A percentile compares a stretch with the other conserved stretches of the same genome.
Conservation (phyloP, 352 stramenopile genomes). For the Globisporangium canariense region DNA sequence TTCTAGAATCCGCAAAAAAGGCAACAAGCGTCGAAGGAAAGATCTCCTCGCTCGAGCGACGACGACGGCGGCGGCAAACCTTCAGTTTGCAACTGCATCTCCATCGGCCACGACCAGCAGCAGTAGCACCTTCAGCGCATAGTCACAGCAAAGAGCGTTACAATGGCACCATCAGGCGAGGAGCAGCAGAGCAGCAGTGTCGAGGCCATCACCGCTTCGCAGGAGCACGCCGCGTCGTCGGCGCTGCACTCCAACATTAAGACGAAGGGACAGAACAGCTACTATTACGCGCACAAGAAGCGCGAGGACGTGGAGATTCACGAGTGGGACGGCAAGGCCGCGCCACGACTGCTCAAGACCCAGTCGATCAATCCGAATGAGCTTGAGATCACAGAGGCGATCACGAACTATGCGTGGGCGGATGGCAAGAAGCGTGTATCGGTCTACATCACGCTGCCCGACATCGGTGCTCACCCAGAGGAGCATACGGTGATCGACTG, state of each 20-base stretch:
- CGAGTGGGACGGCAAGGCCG: conserved; percentile 78
- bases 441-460: conserved; percentile 68
- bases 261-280: conserved; percentile 79
- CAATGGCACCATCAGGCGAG: conserved; percentile 8
- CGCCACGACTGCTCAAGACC: conserved; percentile 70
- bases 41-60: background rate
- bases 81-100: background rate
- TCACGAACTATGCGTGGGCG: conserved; percentile 79
- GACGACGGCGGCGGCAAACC: background rate
- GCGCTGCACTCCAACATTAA: conserved; percentile 83
- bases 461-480: conserved; percentile 57
- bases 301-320: conserved; percentile 75
- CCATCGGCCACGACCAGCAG: background rate
- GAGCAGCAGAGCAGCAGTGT: background rate
- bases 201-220: background rate
- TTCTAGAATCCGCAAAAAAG: conserved; percentile 1
- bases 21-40: conserved; percentile 3
- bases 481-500: conserved; percentile 70
- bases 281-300: conserved; percentile 88
- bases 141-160: background rate
- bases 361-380: conserved; percentile 29
- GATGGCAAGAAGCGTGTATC: conserved; percentile 80
- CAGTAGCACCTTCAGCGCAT: background rate
- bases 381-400: conserved; percentile 41
- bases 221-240: conserved; percentile 25